phyloP scores from a whole-genome alignment of 805 yeast species.

The Saccharomycopsis javanensis region DNA sequence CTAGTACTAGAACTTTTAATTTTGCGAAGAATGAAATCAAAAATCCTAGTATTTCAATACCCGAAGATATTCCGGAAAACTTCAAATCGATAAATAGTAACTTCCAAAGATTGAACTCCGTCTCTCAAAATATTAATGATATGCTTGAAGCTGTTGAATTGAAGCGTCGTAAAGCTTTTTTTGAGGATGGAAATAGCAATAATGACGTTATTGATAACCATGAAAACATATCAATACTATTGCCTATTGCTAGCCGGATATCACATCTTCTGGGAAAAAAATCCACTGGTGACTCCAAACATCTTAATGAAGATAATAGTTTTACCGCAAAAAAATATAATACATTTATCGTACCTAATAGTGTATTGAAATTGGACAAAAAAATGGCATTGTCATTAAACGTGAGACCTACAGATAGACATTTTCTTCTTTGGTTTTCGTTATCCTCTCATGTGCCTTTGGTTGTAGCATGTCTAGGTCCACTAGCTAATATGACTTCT shows the following conservation, averaged over 20 bases:
- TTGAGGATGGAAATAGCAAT: neutral
- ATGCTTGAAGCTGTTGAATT: neutral
- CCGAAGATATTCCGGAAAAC: neutral
- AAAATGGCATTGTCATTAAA: slow-evolving; percentile 15
- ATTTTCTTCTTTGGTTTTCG: slow-evolving; percentile 43
- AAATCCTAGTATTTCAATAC: neutral
- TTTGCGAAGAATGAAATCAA: neutral
- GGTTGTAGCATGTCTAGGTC: slow-evolving; percentile 69
- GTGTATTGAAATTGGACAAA: slow-evolving; percentile 13
- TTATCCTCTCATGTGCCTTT: slow-evolving; percentile 66
- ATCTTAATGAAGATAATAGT: neutral
- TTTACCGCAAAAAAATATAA: neutral
- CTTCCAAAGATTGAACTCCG: neutral
- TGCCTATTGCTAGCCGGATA: neutral
- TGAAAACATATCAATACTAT: neutral
- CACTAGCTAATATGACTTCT: slow-evolving; percentile 65
- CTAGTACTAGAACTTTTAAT: neutral
- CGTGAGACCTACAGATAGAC: slow-evolving; percentile 14
- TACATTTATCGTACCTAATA: slow-evolving; percentile 8
- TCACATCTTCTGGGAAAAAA: neutral
- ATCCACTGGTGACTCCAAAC: neutral
- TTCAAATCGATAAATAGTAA: neutral
- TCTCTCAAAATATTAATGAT: neutral
- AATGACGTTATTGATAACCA: neutral
- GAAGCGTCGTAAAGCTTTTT: neutral